These are phyloP conservation scores for Venturia nashicola DNA, from an alignment of 2,329 filamentous ascomycete species.

Conservation along the genomic window DNA sequence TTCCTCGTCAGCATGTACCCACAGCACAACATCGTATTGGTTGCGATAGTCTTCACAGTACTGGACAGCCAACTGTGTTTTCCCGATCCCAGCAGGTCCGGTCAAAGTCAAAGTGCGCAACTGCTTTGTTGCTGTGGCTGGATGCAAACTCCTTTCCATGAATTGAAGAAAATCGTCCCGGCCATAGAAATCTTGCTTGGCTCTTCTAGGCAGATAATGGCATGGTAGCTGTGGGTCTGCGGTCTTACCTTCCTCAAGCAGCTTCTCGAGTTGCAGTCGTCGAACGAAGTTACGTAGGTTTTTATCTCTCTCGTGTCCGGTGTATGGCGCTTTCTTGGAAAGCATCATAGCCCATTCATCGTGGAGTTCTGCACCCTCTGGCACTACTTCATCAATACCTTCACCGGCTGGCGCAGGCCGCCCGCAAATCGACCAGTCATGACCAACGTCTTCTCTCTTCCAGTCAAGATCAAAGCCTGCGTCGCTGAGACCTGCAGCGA, in stretches of 20 bases:
- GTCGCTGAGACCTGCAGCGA: background rate
- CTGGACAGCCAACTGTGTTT: conserved; percentile 27
- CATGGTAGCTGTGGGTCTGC: conserved; percentile 1
- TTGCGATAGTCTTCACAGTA: conserved; percentile 20
- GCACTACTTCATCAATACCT: background rate
- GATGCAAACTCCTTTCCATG: background rate
- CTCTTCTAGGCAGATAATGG: background rate
- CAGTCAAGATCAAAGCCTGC: background rate
- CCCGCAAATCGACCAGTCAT: background rate
- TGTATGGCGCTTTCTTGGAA: background rate
- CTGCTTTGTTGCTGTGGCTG: background rate
- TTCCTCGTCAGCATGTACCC: conserved; percentile 25
- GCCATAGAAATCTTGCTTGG: background rate
- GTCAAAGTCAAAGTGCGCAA: conserved; percentile 2
- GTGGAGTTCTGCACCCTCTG: background rate
- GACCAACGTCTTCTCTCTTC: background rate
- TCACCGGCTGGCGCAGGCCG: background rate
- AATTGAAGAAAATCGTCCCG: background rate
- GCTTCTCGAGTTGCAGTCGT: background rate
- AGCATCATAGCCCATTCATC: background rate
- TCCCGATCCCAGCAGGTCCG: conserved; percentile 15
- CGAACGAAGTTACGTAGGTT: background rate
- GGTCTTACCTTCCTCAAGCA: conserved; percentile 2
- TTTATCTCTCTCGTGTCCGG: background rate
- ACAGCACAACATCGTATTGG: conserved; percentile 23